Evolutionary conservation across 352 stramenopile species (phyloP), one percentile per base, ranked within the genome.

Genomic region (Phytopythium kandeliae): DNA sequence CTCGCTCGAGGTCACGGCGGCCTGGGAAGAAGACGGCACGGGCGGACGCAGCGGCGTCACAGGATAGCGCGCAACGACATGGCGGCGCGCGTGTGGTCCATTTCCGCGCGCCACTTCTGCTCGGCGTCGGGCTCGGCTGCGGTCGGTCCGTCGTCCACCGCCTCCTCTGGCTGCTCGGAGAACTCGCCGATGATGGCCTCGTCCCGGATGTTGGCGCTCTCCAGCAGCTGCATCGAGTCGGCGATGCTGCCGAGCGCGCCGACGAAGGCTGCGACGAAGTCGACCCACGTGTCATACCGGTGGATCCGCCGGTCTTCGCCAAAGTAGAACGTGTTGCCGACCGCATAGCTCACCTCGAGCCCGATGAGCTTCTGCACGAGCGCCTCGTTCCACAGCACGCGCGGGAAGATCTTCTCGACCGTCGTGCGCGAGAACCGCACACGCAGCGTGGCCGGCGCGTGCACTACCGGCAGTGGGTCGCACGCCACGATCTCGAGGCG

Each of bases 361-460:
- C 72, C 74, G 16, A 90, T 78, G 42, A 90, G 74, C 17, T 59
- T 63, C 61, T 90, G 79, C 48, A 88, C 72, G 15, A 90, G 57
- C 30, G 49, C 25, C 47, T 85, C 74, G 47, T 90, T 83, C 60
- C 70, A 74, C 4, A 86, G 53, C 24, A 86, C 55, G 45, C 86
- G 76, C 1, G 79, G 79, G 48, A 88, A 88, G 34, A 90, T 66
- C 28, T 78, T 67, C 54, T 87, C 67, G 36, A 90, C 73, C 12
- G 79, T 88, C 13, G 60, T 56, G 3, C 74, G 67, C 31, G 72
- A 81, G 38, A 88, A 78, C 33, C 74, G 76, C 50, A 83, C 65
- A 31, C 72, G 68, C 33, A 90, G 62, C 16, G 59, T 69, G 19
- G 60, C 62, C 1, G 68, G 67, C 19, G 71, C 71, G 30, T 71